Percentiles rank a stretch among this genome's conserved stretches.
These are phyloP conservation scores for Blepharisma undulans DNA, from an alignment of 169 alveolate species.

Conservation along the genomic window DNA sequence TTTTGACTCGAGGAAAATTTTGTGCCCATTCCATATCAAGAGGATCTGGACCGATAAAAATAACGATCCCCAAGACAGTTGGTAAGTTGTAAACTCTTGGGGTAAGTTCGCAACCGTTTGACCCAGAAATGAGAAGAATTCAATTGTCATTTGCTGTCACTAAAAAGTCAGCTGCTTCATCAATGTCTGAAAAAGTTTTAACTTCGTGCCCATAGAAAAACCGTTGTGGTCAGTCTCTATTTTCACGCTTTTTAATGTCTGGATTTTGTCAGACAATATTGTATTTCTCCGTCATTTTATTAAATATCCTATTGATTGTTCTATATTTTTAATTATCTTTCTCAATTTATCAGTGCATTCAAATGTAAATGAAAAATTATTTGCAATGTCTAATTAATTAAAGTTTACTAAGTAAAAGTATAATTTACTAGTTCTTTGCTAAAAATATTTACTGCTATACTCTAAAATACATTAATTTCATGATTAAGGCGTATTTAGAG, in stretches of 20 bases:
- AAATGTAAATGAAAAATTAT: no score
- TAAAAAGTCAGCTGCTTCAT: neutral
- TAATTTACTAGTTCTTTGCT: no score
- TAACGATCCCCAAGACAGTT: neutral
- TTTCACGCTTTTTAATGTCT: neutral
- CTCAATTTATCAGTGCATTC: no score
- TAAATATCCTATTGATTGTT: no score
- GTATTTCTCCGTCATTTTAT: neutral
- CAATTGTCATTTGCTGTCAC: neutral
- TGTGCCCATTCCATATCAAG: neutral
- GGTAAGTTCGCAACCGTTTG: neutral
- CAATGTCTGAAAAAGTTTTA: neutral
- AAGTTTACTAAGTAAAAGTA: no score
- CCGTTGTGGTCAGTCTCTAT: neutral
- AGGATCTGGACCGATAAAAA: neutral
- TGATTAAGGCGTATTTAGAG: no score
- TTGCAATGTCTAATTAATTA: neutral
- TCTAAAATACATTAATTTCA: neutral
- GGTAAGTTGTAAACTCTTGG: neutral
- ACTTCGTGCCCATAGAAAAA: neutral
- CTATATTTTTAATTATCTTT: no score
- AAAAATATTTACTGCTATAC: no score
- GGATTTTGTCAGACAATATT: neutral
- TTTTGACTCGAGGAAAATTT: neutral
- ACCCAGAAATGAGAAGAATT: neutral